Evolutionary conservation across 208 protist genomes (phyloP).

Genomic region (Trichomonas vaginalis): DNA sequence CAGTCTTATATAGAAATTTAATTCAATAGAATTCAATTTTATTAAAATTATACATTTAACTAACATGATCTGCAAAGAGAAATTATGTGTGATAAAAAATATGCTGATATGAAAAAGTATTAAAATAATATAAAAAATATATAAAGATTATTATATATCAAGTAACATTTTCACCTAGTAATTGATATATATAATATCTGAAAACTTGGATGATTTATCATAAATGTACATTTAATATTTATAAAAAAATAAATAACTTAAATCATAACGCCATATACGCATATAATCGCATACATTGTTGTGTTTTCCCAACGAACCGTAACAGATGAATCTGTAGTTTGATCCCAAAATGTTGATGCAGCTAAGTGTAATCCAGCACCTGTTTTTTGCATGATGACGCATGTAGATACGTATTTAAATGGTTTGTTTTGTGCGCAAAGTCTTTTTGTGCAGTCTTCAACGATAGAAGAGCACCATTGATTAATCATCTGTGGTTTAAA

Average conservation of each 20-base stretch:
- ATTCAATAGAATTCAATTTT: not conserved
- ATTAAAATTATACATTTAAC: not conserved
- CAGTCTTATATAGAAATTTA: not conserved
- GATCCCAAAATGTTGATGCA: slow-evolving; percentile 69
- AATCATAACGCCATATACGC: slow-evolving; percentile 12
- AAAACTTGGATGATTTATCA: not conserved
- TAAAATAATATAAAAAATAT: too few species aligned
- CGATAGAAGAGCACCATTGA: slow-evolving; percentile 15
- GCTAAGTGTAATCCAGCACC: slow-evolving; percentile 61
- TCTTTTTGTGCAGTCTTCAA: not conserved
- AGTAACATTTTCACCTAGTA: too few species aligned
- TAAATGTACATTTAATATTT: not conserved
- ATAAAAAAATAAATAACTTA: not conserved
- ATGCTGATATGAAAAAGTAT: too few species aligned
- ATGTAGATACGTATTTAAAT: slow-evolving; percentile 69
- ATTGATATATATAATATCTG: not conserved
- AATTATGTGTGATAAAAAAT: too few species aligned
- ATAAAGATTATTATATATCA: too few species aligned
- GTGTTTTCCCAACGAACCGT: slow-evolving; percentile 1
- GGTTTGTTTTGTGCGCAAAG: slow-evolving; percentile 50
- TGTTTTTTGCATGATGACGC: slow-evolving; percentile 64
- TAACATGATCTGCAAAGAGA: not conserved
- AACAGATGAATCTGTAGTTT: slow-evolving; percentile 50
- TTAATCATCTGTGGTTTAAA: not conserved
- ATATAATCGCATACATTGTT: not conserved